These are phyloP conservation scores for Puccinellia tenuiflora DNA, from an alignment of 176 grass and related monocot species.

Conservation along the genomic window DNA sequence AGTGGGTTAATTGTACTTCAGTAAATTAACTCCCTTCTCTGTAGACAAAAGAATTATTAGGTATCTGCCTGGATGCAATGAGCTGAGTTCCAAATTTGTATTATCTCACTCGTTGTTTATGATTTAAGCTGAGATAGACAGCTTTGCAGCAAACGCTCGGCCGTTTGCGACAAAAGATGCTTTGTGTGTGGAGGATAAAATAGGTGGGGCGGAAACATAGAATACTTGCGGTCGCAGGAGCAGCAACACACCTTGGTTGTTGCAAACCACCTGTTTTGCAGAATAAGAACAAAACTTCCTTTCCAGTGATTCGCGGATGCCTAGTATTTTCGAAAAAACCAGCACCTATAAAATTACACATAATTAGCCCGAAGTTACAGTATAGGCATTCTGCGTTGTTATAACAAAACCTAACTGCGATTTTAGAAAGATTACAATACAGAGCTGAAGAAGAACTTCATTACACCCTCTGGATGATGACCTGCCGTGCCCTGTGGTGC, in stretches of 20 bases:
- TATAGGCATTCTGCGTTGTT: neutral
- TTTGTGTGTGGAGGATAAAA: neutral
- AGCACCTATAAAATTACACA: neutral
- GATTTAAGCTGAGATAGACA: neutral
- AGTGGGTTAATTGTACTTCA: neutral
- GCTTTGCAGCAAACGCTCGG: conserved; percentile 10
- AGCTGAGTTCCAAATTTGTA: neutral
- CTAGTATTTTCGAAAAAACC: neutral
- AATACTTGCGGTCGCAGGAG: neutral
- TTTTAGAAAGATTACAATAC: neutral
- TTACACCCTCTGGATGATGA: too few species aligned
- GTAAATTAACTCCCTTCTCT: neutral
- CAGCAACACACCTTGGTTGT: neutral
- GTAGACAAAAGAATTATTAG: neutral
- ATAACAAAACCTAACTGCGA: neutral
- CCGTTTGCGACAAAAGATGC: neutral
- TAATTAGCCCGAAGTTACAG: neutral
- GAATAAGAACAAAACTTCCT: neutral
- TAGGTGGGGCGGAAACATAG: neutral
- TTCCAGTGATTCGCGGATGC: neutral
- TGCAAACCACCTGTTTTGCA: neutral
- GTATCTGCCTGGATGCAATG: too few species aligned
- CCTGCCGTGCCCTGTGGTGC: too few species aligned
- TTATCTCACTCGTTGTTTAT: neutral
- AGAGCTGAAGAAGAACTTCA: neutral